Base-by-base conservation (phyloP, 2,329 filamentous ascomycete genomes). In the Ophiostoma perfectum region DNA sequence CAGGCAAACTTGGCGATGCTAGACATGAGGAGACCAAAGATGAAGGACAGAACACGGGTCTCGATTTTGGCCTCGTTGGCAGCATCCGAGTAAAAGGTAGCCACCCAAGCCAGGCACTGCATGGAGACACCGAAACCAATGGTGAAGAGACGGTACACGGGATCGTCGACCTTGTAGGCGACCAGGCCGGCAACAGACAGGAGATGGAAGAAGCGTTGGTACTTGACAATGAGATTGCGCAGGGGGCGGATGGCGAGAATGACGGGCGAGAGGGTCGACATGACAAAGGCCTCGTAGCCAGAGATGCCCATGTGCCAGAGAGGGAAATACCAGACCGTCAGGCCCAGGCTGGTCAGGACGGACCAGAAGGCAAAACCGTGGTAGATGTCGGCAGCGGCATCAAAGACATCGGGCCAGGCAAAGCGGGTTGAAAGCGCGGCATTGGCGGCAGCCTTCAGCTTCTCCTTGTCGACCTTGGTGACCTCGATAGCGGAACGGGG, bases 301-400 rank as follows among this genome's bases (percentile, higher is more conserved):
- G 94, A 98, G 70, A 99, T 96, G 41, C 95, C 95, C 95, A 99
- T 99, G 77, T 97, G 88, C 95, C 95, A 99, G 11, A 99, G 86
- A 14, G 95, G 95, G 77, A 99, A 99, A 78, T 96, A 99, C 95
- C 95, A 99, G 62, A 99, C 90, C 58, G 91, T 83, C 62, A 99
- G 83, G 39, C 92, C 93, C 66, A 99, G 83, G 70, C 92, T 92
- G 69, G 95, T 99, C 72, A 97, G 82, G 76, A 94, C 90, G 9
- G 93, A 93, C 95, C 95, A 99, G 79, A 98, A 98, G 68, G 95
- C 87, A 76, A 94, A 98, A 70, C 94, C 95, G 78, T 93, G 92
- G 79, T 97, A 98, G 66, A 97, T 86, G 80, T 97, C 92, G 49
- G 94, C 92, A 38, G 86, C 85, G 11, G 92, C 91, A 78, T 98